Evolutionary conservation across 1,284 basidiomycete genomes (phyloP).

Genomic region (Psilocybe mexicana): DNA sequence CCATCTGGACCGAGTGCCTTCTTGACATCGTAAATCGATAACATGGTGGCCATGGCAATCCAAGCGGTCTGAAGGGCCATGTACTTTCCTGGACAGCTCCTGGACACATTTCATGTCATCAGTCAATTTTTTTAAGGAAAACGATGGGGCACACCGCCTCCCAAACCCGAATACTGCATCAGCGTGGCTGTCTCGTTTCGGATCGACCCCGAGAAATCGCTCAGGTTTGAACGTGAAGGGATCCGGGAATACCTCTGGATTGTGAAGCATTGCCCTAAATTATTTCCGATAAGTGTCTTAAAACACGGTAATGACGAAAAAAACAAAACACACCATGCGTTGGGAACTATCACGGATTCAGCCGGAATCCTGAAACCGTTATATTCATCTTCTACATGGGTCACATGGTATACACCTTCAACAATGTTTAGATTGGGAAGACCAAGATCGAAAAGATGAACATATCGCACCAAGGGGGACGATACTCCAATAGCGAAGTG

Average conservation of each 20-base stretch:
- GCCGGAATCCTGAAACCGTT: neutral
- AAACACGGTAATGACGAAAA: neutral
- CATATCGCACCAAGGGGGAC: neutral
- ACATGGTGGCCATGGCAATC: conserved; percentile 17
- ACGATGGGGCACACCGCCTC: conserved; percentile 20
- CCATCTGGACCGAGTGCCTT: conserved; percentile 22
- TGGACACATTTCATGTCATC: neutral
- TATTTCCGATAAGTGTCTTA: neutral
- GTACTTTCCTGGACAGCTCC: conserved; percentile 25
- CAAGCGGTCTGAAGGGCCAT: conserved; percentile 14
- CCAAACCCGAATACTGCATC: conserved; percentile 33
- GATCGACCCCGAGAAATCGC: conserved; percentile 22
- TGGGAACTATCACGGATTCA: neutral
- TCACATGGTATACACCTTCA: neutral
- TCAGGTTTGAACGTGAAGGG: conserved; percentile 33
- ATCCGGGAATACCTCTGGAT: conserved; percentile 29
- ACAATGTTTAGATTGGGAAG: neutral
- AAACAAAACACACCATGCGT: neutral
- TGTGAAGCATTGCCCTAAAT: conserved; percentile 32
- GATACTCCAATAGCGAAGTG: neutral
- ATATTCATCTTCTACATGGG: neutral
- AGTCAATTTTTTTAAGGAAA: neutral
- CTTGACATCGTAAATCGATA: conserved; percentile 18
- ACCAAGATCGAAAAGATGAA: neutral
- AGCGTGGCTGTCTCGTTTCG: conserved; percentile 13